A percentile compares a stretch with the other conserved stretches of the same genome.
phyloP scores from a whole-genome alignment of 2,329 filamentous ascomycete genomes.

The Venturia asperata region DNA sequence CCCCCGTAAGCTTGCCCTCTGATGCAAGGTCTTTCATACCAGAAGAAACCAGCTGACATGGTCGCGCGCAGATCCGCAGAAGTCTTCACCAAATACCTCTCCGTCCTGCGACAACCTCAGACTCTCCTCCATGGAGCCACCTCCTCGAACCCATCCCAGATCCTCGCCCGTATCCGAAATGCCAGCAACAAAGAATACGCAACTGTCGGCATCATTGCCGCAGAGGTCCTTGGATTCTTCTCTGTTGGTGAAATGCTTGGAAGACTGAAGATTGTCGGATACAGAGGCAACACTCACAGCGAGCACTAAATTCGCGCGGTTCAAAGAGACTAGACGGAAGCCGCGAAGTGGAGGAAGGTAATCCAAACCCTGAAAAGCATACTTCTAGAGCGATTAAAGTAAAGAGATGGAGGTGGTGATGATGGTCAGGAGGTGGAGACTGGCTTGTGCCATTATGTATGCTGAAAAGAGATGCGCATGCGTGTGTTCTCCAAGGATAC shows the following conservation, averaged over 20 bases:
- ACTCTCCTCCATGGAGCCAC: constrained; percentile 21
- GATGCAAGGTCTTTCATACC: constrained; percentile 9
- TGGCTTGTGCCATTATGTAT: constrained; percentile 11
- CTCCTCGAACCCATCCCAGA: constrained; percentile 47
- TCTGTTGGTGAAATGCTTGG: constrained; percentile 96
- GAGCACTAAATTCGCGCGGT: constrained; percentile 14
- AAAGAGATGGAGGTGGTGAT: not conserved
- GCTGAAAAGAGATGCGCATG: constrained; percentile 12
- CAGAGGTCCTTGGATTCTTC: constrained; percentile 94
- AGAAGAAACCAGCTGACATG: not conserved
- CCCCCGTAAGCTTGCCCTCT: constrained; percentile 68
- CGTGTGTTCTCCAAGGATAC: constrained; percentile 1
- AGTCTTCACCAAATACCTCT: constrained; percentile 44
- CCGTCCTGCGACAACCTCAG: constrained; percentile 38
- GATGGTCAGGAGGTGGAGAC: not conserved
- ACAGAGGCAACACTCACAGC: constrained; percentile 39
- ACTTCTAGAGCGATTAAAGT: not conserved
- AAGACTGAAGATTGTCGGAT: constrained; percentile 89
- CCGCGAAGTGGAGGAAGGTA: not conserved
- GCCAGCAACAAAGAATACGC: constrained; percentile 64
- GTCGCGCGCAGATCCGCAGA: constrained; percentile 18
- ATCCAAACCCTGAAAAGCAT: not conserved
- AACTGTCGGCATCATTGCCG: constrained; percentile 67
- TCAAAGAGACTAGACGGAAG: not conserved
- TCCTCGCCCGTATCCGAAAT: constrained; percentile 57